These are phyloP conservation scores for Aspergillus vadensis DNA, from an alignment of 2,329 filamentous ascomycete species.

Conservation along the genomic window DNA sequence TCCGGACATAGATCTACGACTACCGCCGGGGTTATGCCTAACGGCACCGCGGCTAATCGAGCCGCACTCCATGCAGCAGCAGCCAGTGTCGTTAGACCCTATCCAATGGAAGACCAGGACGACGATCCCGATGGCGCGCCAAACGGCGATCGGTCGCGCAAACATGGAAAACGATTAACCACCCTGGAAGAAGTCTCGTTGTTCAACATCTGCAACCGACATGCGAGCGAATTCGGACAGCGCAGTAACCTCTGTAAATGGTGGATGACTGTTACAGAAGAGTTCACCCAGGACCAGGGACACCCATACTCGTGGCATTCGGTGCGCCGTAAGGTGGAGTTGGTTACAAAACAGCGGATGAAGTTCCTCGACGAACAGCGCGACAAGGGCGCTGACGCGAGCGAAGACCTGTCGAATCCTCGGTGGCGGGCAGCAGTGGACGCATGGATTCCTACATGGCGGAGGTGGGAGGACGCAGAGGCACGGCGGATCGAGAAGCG, in stretches of 20 bases:
- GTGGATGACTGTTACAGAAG: constrained; percentile 43
- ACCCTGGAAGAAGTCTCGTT: constrained; percentile 44
- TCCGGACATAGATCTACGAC: not conserved
- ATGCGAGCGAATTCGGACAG: constrained; percentile 40
- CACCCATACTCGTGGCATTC: constrained; percentile 48
- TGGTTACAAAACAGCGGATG: constrained; percentile 44
- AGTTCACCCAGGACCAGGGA: constrained; percentile 41
- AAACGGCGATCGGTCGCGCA: constrained; percentile 26
- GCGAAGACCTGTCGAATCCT: constrained; percentile 40
- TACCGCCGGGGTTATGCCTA: not conserved
- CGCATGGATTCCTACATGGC: constrained; percentile 46
- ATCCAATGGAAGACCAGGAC: not conserved
- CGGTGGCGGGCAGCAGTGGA: constrained; percentile 43
- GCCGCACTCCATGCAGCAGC: not conserved
- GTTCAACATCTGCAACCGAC: constrained; percentile 44
- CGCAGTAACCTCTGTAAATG: constrained; percentile 47
- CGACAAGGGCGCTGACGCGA: constrained; percentile 26
- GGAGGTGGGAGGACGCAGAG: constrained; percentile 42
- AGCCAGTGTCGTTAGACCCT: not conserved
- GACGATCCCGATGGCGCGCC: not conserved
- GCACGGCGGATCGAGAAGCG: constrained; percentile 40
- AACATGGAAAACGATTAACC: constrained; percentile 43
- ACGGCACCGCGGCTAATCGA: not conserved
- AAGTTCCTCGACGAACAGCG: constrained; percentile 42
- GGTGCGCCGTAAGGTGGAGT: constrained; percentile 45